Conservation (phyloP, 2,329 filamentous ascomycete species). For the Scedosporium aurantiacum region DNA sequence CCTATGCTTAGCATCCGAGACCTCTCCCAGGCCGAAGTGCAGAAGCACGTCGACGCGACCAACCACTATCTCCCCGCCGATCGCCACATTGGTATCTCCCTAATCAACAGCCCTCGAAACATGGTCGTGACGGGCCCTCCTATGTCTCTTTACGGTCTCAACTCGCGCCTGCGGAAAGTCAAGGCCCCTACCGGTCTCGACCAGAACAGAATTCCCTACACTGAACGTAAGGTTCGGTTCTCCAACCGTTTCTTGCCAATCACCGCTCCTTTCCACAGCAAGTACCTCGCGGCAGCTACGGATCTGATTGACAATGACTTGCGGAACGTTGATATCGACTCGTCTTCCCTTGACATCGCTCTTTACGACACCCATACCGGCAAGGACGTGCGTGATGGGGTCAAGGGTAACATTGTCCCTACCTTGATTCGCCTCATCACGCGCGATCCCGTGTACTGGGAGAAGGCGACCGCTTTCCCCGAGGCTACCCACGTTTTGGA, state of each 20-base stretch:
- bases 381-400: slow-evolving; percentile 63
- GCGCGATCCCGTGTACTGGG: slow-evolving; percentile 89
- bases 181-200: slow-evolving; percentile 97
- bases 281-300: slow-evolving; percentile 75
- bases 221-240: slow-evolving; percentile 91
- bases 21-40: slow-evolving; percentile 74
- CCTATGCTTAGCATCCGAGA: slow-evolving; percentile 98
- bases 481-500: slow-evolving; percentile 89
- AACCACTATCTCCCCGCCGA: slow-evolving; percentile 92
- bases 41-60: slow-evolving; percentile 92
- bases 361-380: slow-evolving; percentile 88
- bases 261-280: slow-evolving; percentile 96
- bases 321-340: slow-evolving; percentile 66
- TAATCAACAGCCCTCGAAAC: slow-evolving; percentile 94
- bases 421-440: slow-evolving; percentile 87
- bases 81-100: slow-evolving; percentile 86
- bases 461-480: slow-evolving; percentile 84
- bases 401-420: slow-evolving; percentile 71
- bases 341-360: slow-evolving; percentile 64
- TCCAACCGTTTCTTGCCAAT: slow-evolving; percentile 96
- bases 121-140: slow-evolving; percentile 94
- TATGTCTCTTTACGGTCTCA: slow-evolving; percentile 91
- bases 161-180: slow-evolving; percentile 87
- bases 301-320: slow-evolving; percentile 78
- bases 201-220: slow-evolving; percentile 88